These are phyloP conservation scores for Abrus precatorius DNA, from an alignment of 306 rosid species.

Conservation along the genomic window DNA sequence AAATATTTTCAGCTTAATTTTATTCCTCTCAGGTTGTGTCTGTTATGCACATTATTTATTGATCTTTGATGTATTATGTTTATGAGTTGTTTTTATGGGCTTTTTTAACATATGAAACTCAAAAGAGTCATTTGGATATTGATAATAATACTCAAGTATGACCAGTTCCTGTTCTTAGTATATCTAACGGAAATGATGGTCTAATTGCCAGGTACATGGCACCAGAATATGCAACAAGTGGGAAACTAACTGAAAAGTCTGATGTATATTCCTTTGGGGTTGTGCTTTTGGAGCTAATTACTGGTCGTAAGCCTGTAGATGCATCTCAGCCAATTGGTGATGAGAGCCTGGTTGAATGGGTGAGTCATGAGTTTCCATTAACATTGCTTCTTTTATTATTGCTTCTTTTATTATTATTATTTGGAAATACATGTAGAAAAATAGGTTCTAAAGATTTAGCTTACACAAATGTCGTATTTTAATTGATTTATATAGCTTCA, in stretches of 20 bases:
- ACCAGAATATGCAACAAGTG: conserved; percentile 98
- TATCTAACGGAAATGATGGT: conserved; percentile 51
- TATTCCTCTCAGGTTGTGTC: background rate
- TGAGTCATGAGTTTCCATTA: conserved; percentile 49
- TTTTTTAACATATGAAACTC: too few species aligned
- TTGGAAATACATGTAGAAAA: background rate
- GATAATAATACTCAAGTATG: too few species aligned
- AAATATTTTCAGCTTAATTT: background rate
- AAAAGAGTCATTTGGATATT: too few species aligned
- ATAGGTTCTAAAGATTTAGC: background rate
- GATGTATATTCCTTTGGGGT: conserved; percentile 97
- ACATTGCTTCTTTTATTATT: background rate
- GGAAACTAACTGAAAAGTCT: conserved; percentile 94
- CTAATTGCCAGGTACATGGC: conserved; percentile 87
- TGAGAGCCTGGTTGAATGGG: conserved; percentile 99
- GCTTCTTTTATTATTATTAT: background rate
- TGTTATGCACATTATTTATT: too few species aligned
- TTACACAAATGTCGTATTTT: background rate
- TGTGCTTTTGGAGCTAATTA: conserved; percentile 94
- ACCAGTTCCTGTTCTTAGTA: background rate
- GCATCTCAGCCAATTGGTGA: conserved; percentile 95
- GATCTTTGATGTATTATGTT: too few species aligned
- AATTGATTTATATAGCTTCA: background rate
- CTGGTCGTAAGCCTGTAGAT: conserved; percentile 97
- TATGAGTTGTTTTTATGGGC: too few species aligned